Percentiles rank a stretch among this genome's conserved stretches.
phyloP scores from a whole-genome alignment of 495 filamentous ascomycete species.

The Penicillium flavigenum region DNA sequence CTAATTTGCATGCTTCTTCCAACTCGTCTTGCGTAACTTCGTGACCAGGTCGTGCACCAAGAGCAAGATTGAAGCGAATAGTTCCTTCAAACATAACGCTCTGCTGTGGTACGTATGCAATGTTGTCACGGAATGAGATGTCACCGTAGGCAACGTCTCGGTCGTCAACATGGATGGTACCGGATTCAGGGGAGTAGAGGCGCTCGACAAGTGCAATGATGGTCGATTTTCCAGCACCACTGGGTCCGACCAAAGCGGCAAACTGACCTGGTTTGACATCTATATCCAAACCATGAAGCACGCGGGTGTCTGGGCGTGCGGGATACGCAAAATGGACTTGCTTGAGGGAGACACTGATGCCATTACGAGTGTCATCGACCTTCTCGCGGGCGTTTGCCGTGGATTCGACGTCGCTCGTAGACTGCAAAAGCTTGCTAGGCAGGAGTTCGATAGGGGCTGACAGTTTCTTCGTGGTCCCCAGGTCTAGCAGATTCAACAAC shows the following conservation, averaged over 20 bases:
- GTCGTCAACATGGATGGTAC: conserved; percentile 40
- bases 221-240: conserved; percentile 62
- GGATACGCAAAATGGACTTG: conserved; percentile 62
- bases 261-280: conserved; percentile 58
- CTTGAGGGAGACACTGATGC: conserved; percentile 49
- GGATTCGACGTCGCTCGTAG: conserved; percentile 19
- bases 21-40: conserved; percentile 48
- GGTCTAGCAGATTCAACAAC: conserved; percentile 12
- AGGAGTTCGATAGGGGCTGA: conserved; percentile 6
- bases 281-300: conserved; percentile 55
- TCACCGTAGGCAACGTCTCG: conserved; percentile 33
- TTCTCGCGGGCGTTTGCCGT: neutral
- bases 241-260: conserved; percentile 59
- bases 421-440: conserved; percentile 17
- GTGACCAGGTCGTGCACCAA: conserved; percentile 43
- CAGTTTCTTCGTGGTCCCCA: conserved; percentile 10
- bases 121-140: conserved; percentile 41
- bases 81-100: conserved; percentile 51
- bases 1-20: conserved; percentile 51
- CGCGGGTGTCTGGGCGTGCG: conserved; percentile 51
- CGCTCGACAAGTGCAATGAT: conserved; percentile 60
- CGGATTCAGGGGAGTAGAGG: conserved; percentile 49
- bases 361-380: conserved; percentile 5
- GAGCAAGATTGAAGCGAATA: conserved; percentile 49
- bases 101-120: conserved; percentile 54